Evolutionary conservation across 352 stramenopile species (phyloP).

Genomic region (Phytophthora constricta): DNA sequence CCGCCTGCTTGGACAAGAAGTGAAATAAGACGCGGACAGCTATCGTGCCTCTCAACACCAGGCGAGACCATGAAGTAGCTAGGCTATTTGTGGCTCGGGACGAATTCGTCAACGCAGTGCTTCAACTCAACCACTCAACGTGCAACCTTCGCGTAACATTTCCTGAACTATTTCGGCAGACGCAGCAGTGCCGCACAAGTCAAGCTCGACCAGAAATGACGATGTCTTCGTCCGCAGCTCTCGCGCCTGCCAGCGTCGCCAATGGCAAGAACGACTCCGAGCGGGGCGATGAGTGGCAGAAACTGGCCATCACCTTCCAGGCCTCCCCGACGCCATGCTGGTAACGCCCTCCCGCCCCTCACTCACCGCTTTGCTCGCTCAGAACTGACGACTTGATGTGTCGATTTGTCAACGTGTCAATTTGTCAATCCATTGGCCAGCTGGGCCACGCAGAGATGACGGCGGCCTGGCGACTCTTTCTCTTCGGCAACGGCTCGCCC

Average conservation of each 20-base stretch:
- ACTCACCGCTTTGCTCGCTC: not conserved
- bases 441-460: slow-evolving; percentile 66
- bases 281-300: slow-evolving; percentile 35
- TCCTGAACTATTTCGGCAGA: no score
- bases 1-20: no score
- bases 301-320: slow-evolving; percentile 42
- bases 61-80: no score
- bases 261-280: slow-evolving; percentile 9
- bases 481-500: slow-evolving; percentile 85
- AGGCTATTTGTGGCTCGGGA: no score
- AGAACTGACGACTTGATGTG: not conserved
- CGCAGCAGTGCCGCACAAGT: no score
- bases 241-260: not conserved
- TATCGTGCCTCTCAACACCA: no score
- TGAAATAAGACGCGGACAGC: no score
- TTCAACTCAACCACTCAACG: no score
- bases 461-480: slow-evolving; percentile 79
- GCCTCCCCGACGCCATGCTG: slow-evolving; percentile 54
- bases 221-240: not conserved
- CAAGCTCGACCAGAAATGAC: no score
- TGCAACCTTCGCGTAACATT: no score
- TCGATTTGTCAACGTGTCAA: not conserved
- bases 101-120: no score
- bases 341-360: slow-evolving; percentile 21
- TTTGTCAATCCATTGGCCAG: slow-evolving; percentile 28